Evolutionary conservation across 371 early-diverging fungal species (phyloP), one percentile per base, ranked within the genome.

Genomic region (Mucor plumbeus): DNA sequence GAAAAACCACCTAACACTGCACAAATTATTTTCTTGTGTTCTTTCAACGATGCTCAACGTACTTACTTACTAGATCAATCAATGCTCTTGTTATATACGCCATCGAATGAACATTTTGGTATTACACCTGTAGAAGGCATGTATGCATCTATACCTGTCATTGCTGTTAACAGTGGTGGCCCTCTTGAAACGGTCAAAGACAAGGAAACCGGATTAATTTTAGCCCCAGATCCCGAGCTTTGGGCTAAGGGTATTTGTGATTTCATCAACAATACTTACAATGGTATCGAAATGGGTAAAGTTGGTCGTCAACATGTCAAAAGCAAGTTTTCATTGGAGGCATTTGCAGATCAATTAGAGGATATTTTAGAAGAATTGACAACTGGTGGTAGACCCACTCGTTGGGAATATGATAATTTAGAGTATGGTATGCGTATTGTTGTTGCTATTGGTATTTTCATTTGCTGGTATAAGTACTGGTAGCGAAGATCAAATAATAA

Each of bases 81-180:
- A 1, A 64, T 73, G 9, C 82, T 90, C 4, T 78, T 96, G 33
- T 69, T 97, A 1, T 98, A 98, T 79, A 98, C 99, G 17, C 99
- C 99, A 11, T 81, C 87, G 15, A 87, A 92, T 71, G 99, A 98
- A 75, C 98, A 98, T 72, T 95, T 98, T 75, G 98, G 98, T 0
- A 96, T 98, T 60, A 95, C 95, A 13, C 99, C 99, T 5, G 87
- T 98, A 0, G 99, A 98, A 72, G 94, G 95, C 59, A 97, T 98
- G 99, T 95, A 93, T 76, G 86, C 87, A 39, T 76, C 82, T 19
- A 73, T 93, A 14, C 97, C 97, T 0, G 97, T 97, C 2, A 85
- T 98, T 19, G 98, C 98, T 0, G 86, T 85, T 44, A 91, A 92
- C 75, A 89, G 82, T 66, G 98, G 97, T 39, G 97, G 97, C 0